Evolutionary conservation across 306 rosid genomes (phyloP), one percentile per base, ranked within the genome.

Genomic region (Dalbergia cochinchinensis): DNA sequence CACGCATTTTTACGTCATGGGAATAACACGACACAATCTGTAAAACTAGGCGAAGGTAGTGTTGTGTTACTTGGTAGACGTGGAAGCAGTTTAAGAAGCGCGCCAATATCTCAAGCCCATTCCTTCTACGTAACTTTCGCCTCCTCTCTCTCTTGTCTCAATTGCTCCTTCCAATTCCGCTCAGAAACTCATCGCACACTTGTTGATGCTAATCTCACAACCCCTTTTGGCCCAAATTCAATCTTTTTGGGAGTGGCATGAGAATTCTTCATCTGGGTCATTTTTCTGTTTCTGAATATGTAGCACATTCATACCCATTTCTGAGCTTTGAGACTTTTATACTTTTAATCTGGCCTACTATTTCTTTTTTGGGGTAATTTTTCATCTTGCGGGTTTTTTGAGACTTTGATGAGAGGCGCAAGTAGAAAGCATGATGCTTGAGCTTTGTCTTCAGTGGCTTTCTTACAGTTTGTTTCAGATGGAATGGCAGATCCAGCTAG

Each of bases 401-500:
- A 74, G 74, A 90, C 65, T 94, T 91, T 87, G 84, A 89, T 94
- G 97, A 94, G 93, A 91, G 88, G 88, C 86, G 88, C 41, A 74
- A 88, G 82, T 81, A 83, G 87, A 86, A 79, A 88, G 83, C 86
- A 79, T 91, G 91, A 81, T 82, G 90, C 90, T 86, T 82, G 90
- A 87, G 86, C 89, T 90, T 84, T 74, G 81, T 86, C 84, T 74
- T 79, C 69, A 65, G 79, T 74, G 86, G 87, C 78, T 84, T 88
- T 82, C 89, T 86, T 78, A 53, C 85, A 72, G 50, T 67, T 69
- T 82, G 57, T 88, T 73, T 92, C 96, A 91, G 94, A 94, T 94
- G 98, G 98, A 92, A 94, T 94, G 98, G 97, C 98, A 87, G 92
- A 94, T 94, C 98, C 59, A 78, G 85, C 69, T 86, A 82, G 80